phyloP scores from a whole-genome alignment of 805 yeast species.

The Ogataea allantospora region DNA sequence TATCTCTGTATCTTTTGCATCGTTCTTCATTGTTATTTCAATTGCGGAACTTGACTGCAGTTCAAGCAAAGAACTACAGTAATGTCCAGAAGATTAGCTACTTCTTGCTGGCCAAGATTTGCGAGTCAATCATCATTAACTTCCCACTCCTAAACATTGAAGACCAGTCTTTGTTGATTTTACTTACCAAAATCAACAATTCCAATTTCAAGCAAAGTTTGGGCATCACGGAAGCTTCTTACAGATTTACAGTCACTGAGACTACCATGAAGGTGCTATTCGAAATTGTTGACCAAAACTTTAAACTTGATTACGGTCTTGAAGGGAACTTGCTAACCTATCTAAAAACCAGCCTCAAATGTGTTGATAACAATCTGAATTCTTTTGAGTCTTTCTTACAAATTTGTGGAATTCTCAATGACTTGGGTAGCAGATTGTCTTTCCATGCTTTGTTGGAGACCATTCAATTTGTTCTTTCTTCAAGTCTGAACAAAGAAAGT shows the following conservation, averaged over 20 bases:
- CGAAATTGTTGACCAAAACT: slow-evolving; percentile 34
- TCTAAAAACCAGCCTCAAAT: slow-evolving; percentile 21
- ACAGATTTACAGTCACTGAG: slow-evolving; percentile 13
- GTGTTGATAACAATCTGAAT: slow-evolving; percentile 20
- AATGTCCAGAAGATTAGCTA: slow-evolving; percentile 24
- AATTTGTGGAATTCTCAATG: slow-evolving; percentile 23
- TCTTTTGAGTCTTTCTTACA: slow-evolving; percentile 21
- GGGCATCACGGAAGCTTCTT: slow-evolving; percentile 22
- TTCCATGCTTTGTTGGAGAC: slow-evolving; percentile 35
- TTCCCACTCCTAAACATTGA: slow-evolving; percentile 13
- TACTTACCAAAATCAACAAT: slow-evolving; percentile 23
- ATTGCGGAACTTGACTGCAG: slow-evolving; percentile 17
- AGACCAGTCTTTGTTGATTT: slow-evolving; percentile 11
- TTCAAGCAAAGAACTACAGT: slow-evolving; percentile 15
- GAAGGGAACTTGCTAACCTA: slow-evolving; percentile 25
- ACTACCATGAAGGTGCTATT: slow-evolving; percentile 27
- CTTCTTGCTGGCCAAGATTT: slow-evolving; percentile 24
- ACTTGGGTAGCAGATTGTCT: slow-evolving; percentile 36
- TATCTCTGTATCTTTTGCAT: slow-evolving; percentile 15
- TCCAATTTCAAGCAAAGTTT: slow-evolving; percentile 17
- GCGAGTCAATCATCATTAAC: slow-evolving; percentile 16
- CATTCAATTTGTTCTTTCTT: slow-evolving; percentile 25
- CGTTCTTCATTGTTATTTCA: slow-evolving; percentile 22
- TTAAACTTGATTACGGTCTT: slow-evolving; percentile 22
- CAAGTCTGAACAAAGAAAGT: slow-evolving; percentile 18